Base-by-base conservation (phyloP, 2,329 filamentous ascomycete genomes). In the Hymenoscyphus occultus region DNA sequence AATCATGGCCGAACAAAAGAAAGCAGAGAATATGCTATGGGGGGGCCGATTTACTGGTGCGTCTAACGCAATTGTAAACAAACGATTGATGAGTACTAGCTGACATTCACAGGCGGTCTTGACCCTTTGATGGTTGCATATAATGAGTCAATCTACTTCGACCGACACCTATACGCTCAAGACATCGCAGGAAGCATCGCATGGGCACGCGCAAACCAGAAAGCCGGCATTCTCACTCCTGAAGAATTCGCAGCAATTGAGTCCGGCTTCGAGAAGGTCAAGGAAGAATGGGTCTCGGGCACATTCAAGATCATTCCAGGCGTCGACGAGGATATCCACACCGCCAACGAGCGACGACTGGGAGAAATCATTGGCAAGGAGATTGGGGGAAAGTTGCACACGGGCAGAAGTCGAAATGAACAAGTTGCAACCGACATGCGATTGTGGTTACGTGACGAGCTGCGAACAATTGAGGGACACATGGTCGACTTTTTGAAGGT, bases 351-450 rank as follows among this genome's bases (percentile, higher is more conserved):
- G 78, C 86, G 89, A 63, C 84, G 89, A 2, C 78, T 92, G 1
- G 90, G 91, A 61, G 93, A 97, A 80, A 84, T 97, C 68, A 93
- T 97, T 68, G 92, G 93, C 73, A 93, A 90, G 77, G 86, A 93
- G 32, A 87, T 90, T 64, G 92, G 89, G 0, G 92, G 93, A 31
- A 97, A 97, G 81, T 85, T 97, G 65, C 93, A 97, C 79, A 97
- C 93, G 2, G 89, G 89, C 56, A 89, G 93, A 61, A 93, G 90
- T 77, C 86, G 93, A 71, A 97, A 97, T 74, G 93, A 97, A 79
- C 93, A 97, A 79, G 87, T 96, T 64, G 92, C 89, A 59, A 93
- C 90, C 28, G 92, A 96, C 74, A 94, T 97, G 90, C 88, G 92
- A 67, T 81, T 97, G 76, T 97, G 92, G 92, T 79, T 96, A 68